Base-by-base conservation (phyloP, 805 yeast genomes). In the Osmozyma mogii region DNA sequence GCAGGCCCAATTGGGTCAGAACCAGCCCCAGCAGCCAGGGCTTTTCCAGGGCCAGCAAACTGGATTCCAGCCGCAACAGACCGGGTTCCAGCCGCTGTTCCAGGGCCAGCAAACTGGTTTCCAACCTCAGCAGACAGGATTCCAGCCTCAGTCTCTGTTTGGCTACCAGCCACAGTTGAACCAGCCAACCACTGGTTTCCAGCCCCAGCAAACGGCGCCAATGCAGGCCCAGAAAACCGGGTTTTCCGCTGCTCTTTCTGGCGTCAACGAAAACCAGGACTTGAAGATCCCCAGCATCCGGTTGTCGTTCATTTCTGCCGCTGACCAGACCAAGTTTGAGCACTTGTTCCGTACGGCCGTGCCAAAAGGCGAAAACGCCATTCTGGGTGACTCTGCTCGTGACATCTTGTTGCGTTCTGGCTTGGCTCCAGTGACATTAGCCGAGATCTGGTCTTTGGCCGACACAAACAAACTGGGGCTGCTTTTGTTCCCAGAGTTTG, bases 401-500 rank as follows among this genome's bases (percentile, higher is more conserved):
- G 78, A 75, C 37, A 78, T 89, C 36, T 65, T 89, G 44, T 63
- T 84, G 60, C 73, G 83, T 42, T 87, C 96, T 0, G 84, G 84
- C 5, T 64, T 89, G 31, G 64, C 74, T 24, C 85, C 95, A 3
- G 65, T 72, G 15, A 74, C 78, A 24, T 66, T 89, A 43, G 89
- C 89, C 3, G 84, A 75, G 44, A 81, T 89, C 37, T 89, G 97
- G 97, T 77, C 81, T 15, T 62, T 89, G 34, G 72, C 94, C n/a
- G 97, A 89, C 49, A 79, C 94, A 2, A 82, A 78, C 44, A 80
- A 75, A 45, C 78, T 92, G 6, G 97, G 97, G 2, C 69, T 75
- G 32, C 70, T 89, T 37, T 58, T 89, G 44, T 89, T 88, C 50
- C 97, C 97, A 2, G 96, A 89, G 54, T 89, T 89, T 65, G 94